These are phyloP conservation scores for Hericium erinaceus DNA, from an alignment of 768 basidiomycete genomes.

Conservation along the genomic window DNA sequence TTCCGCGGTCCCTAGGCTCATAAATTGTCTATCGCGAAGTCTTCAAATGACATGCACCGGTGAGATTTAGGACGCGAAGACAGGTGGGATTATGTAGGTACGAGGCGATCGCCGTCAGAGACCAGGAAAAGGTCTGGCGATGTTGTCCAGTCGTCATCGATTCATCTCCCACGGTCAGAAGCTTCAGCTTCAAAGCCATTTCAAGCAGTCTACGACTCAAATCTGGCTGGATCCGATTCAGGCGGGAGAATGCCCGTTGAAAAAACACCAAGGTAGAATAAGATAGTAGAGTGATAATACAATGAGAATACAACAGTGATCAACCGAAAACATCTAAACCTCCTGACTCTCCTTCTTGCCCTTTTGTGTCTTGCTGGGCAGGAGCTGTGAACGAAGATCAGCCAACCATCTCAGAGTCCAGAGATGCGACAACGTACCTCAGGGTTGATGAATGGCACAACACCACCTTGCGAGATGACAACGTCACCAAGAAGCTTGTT, in stretches of 20 bases:
- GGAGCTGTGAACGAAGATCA: slow-evolving; percentile 18
- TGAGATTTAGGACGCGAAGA: too few relatives aligned
- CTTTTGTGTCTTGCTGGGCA: slow-evolving; percentile 40
- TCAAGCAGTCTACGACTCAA: too few relatives aligned
- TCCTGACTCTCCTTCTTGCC: slow-evolving; percentile 45
- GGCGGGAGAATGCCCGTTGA: background rate
- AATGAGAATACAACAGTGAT: background rate
- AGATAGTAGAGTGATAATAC: slow-evolving; percentile 6
- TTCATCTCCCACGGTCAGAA: too few relatives aligned
- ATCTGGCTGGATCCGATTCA: too few relatives aligned
- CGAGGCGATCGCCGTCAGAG: too few relatives aligned
- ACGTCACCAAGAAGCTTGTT: slow-evolving; percentile 70
- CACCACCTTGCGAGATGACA: slow-evolving; percentile 93
- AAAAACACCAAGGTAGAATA: background rate
- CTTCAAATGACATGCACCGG: too few relatives aligned
- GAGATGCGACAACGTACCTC: slow-evolving; percentile 26
- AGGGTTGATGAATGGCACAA: slow-evolving; percentile 73
- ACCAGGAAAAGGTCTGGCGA: too few relatives aligned
- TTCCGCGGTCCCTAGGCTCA: too few relatives aligned
- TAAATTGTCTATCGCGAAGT: too few relatives aligned
- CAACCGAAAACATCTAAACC: slow-evolving; percentile 22
- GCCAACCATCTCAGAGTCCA: background rate
- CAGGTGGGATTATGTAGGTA: too few relatives aligned
- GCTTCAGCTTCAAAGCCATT: too few relatives aligned
- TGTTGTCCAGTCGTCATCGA: too few relatives aligned